Base-by-base conservation (phyloP, 176 grass and related monocot genomes). In the Oryza brachyantha region DNA sequence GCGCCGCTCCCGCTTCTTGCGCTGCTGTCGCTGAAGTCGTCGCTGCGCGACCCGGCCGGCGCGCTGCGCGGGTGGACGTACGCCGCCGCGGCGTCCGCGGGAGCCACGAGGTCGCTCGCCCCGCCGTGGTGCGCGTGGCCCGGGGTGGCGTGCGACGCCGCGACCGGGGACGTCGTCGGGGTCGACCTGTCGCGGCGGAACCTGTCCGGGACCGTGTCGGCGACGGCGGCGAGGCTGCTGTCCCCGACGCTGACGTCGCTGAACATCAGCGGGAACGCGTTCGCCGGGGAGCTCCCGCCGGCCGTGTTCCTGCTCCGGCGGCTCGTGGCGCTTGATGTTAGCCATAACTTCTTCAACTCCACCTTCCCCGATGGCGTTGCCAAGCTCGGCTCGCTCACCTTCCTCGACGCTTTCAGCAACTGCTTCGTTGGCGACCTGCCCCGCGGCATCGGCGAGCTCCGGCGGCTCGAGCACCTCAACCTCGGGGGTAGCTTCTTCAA, bases 91-190 rank as follows among this genome's bases (percentile, higher is more conserved):
- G 81, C 82, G 0, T 74, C 78, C 0, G 41, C 86, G 0, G 78
- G 85, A 4, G 67, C 82, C 17, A 75, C 83, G 7, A 78, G 73
- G 7, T 79, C 85, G 3, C 74, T 39, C 0, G 40, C 72, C 2
- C 91, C 74, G 4, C 92, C 90, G 7, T 98, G 96, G 96, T 98
- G 96, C 87, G 50, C 81, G 45, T 98, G 96, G 96, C 64, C 87
- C 0, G 90, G 87, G 2, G 88, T 98, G 7, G 11, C 72, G 5
- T 98, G 96, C 61, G 76, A 87, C 83, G 29, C 67, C 0, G 14
- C 86, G 21, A 92, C 74, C 0, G 92, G 92, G 4, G 85, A 68
- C 68, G 12, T 98, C 61, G 71, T 66, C 7, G 81, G 65, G 10
- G 27, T 98, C 64, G 92, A 98, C 73, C 82, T 98, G 29, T 92